A percentile compares a stretch with the other conserved stretches of the same genome.
Conservation (phyloP, 768 basidiomycete genomes). For the Phaffia australis region DNA sequence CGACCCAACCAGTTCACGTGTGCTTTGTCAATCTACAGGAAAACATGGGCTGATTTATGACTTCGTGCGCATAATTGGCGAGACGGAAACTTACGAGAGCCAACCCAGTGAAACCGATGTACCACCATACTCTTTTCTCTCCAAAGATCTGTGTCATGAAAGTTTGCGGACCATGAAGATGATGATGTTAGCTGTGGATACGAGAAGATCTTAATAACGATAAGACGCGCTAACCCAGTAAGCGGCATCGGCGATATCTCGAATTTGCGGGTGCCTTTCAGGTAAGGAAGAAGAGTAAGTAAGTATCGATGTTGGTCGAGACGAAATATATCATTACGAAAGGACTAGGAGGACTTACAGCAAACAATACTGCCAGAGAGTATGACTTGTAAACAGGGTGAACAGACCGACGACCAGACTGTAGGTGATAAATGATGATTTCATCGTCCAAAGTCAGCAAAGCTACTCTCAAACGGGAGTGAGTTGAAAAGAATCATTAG, state of each 20-base stretch:
- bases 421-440: background rate
- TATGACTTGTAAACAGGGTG: constrained; percentile 28
- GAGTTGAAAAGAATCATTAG: background rate
- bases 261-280: constrained; percentile 12
- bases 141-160: background rate
- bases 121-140: constrained; percentile 17
- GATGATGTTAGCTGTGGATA: background rate
- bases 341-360: background rate
- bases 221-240: constrained; percentile 14
- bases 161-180: too few relatives aligned
- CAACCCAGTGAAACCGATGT: background rate
- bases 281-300: background rate
- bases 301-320: background rate
- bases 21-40: too few relatives aligned
- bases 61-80: too few relatives aligned
- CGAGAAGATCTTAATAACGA: too few relatives aligned
- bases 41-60: too few relatives aligned
- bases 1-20: too few relatives aligned
- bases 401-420: constrained; percentile 13
- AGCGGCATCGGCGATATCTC: constrained; percentile 30
- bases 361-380: constrained; percentile 28
- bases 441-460: background rate
- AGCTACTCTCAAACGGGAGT: background rate
- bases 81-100: too few relatives aligned
- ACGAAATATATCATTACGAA: too few relatives aligned